Conservation (phyloP, 2,329 filamentous ascomycete genomes). For the Dothistroma septosporum region DNA sequence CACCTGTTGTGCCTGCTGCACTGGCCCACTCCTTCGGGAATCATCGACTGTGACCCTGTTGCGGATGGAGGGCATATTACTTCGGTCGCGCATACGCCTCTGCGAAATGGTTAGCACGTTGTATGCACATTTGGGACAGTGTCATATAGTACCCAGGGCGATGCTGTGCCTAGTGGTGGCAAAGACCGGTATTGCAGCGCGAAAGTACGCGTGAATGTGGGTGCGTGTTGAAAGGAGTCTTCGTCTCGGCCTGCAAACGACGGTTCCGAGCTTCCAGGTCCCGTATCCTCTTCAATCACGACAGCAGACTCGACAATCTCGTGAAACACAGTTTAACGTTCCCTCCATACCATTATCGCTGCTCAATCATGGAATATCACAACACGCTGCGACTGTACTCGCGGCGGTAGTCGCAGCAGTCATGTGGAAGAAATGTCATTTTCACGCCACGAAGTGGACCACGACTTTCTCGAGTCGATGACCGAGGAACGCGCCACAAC, state of each 20-base stretch:
- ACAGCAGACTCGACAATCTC: no score
- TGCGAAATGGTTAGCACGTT: conserved; percentile 9
- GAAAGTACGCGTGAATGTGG: neutral
- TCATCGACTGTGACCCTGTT: conserved; percentile 6
- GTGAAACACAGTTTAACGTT: neutral
- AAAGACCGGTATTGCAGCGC: neutral
- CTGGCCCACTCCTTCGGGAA: conserved; percentile 9
- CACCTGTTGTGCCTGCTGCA: conserved; percentile 3
- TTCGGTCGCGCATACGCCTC: conserved; percentile 6
- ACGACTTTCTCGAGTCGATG: neutral
- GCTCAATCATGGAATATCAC: no score
- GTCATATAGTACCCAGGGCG: conserved; percentile 21
- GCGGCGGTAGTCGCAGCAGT: neutral
- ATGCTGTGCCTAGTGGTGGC: conserved; percentile 14
- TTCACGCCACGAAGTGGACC: neutral
- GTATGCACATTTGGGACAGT: neutral
- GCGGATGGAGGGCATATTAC: conserved; percentile 6
- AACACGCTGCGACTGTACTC: no score
- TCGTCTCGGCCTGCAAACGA: no score
- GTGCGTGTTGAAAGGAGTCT: neutral
- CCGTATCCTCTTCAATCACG: neutral
- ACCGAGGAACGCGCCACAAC: neutral
- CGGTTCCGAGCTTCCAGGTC: neutral
- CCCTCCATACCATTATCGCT: neutral
- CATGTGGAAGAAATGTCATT: neutral